These are phyloP conservation scores for Albugo laibachii DNA, from an alignment of 352 stramenopile genomes.

Conservation along the genomic window DNA sequence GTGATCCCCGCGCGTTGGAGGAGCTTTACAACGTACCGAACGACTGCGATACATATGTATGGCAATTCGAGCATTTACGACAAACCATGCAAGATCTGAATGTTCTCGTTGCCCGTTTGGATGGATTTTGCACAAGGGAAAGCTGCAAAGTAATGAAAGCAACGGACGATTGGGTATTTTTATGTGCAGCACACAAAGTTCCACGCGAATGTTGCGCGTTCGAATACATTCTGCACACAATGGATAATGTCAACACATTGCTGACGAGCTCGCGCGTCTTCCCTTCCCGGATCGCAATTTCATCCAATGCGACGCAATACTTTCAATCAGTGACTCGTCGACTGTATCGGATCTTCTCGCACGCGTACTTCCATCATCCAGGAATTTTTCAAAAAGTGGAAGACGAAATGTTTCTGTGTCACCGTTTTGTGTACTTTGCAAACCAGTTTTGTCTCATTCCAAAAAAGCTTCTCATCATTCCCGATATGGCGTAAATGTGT, in stretches of 20 bases:
- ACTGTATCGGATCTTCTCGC: constrained; percentile 71
- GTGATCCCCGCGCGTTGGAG: constrained; percentile 26
- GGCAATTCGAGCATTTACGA: constrained; percentile 70
- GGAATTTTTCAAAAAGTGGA: constrained; percentile 60
- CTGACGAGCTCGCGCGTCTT: constrained; percentile 68
- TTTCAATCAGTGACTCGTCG: constrained; percentile 66
- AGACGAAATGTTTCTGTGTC: constrained; percentile 50
- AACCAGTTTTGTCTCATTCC: constrained; percentile 61
- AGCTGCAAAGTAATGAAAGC: constrained; percentile 63
- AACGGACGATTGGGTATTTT: constrained; percentile 73
- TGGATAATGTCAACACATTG: constrained; percentile 75
- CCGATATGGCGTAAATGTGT: constrained; percentile 18
- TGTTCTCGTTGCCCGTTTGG: constrained; percentile 38
- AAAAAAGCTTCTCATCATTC: constrained; percentile 69
- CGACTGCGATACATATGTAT: constrained; percentile 66
- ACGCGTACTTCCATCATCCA: constrained; percentile 68
- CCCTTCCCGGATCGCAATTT: constrained; percentile 53
- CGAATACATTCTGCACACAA: constrained; percentile 72
- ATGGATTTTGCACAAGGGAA: constrained; percentile 45
- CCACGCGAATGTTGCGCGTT: constrained; percentile 70
- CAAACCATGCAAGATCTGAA: constrained; percentile 76
- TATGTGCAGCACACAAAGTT: constrained; percentile 64
- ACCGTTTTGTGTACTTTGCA: constrained; percentile 70
- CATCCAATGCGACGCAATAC: constrained; percentile 63
- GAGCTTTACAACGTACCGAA: constrained; percentile 57